These are phyloP conservation scores for Trichomonascaceae sp. DNA, from an alignment of 1,139 yeast species.

Conservation along the genomic window DNA sequence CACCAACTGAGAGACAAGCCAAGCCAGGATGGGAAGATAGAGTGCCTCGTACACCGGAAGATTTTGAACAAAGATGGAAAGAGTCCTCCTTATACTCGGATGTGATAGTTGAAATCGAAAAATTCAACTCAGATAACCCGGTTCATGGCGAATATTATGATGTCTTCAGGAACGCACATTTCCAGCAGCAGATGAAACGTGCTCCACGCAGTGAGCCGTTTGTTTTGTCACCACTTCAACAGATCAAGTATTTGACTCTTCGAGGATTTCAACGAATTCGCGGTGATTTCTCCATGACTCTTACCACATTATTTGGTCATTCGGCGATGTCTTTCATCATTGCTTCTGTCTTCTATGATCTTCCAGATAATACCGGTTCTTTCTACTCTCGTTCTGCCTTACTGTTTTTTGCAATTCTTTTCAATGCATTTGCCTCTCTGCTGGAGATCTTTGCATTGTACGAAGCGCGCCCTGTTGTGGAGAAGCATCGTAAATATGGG, in stretches of 20 bases:
- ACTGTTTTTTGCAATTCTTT: conserved; percentile 69
- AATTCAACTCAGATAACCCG: conserved; percentile 26
- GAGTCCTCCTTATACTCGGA: conserved; percentile 46
- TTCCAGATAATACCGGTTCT: conserved; percentile 43
- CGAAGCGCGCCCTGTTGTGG: conserved; percentile 74
- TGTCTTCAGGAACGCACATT: conserved; percentile 1
- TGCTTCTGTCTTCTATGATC: conserved; percentile 69
- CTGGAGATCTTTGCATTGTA: conserved; percentile 64
- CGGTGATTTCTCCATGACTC: conserved; percentile 62
- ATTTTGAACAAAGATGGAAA: conserved; percentile 62
- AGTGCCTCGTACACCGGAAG: conserved; percentile 65
- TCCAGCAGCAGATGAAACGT: conserved; percentile 48
- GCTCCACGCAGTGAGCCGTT: conserved; percentile 52
- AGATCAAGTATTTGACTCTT: conserved; percentile 50
- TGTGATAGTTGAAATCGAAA: conserved; percentile 40
- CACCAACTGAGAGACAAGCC: conserved; percentile 59
- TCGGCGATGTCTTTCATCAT: conserved; percentile 67
- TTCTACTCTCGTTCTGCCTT: conserved; percentile 67
- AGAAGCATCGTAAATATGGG: conserved; percentile 71
- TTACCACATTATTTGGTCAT: conserved; percentile 57
- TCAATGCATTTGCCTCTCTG: conserved; percentile 69
- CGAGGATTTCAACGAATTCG: conserved; percentile 59
- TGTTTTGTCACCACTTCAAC: conserved; percentile 60
- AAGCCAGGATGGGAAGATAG: conserved; percentile 50
- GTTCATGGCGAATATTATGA: conserved; percentile 26